Evolutionary conservation across 805 yeast genomes (phyloP).

Genomic region (Yarrowia osloensis): DNA sequence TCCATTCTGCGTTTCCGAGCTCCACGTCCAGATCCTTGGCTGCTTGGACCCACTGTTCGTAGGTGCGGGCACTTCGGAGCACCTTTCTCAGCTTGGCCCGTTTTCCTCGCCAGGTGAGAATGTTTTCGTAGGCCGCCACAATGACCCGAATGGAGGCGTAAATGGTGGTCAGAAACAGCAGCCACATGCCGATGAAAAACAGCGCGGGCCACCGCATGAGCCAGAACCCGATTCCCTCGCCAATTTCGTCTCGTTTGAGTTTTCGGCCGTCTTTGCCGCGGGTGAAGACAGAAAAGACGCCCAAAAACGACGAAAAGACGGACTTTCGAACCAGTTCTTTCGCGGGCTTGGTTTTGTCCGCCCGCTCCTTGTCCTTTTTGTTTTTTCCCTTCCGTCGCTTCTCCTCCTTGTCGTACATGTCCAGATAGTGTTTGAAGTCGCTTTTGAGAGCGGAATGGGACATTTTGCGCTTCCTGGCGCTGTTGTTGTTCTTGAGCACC

Average conservation of each 20-base stretch:
- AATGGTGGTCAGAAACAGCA: constrained; percentile 49
- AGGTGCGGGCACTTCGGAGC: constrained; percentile 53
- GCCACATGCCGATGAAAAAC: constrained; percentile 56
- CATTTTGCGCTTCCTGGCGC: background rate
- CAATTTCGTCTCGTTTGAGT: constrained; percentile 31
- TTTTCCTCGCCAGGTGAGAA: constrained; percentile 62
- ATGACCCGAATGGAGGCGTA: constrained; percentile 59
- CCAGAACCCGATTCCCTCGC: constrained; percentile 48
- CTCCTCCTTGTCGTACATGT: constrained; percentile 18
- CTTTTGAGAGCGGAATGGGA: background rate
- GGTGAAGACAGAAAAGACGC: background rate
- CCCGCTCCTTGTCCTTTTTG: background rate
- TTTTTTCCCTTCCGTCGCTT: constrained; percentile 11
- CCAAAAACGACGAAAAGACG: background rate
- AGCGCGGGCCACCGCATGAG: constrained; percentile 69
- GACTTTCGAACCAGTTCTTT: background rate
- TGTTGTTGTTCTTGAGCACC: background rate
- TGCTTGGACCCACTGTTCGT: constrained; percentile 62
- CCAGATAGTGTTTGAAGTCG: constrained; percentile 12
- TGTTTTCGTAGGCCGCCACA: constrained; percentile 63
- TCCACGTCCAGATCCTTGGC: constrained; percentile 60
- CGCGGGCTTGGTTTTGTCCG: background rate
- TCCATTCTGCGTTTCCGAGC: constrained; percentile 66
- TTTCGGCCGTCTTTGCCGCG: background rate
- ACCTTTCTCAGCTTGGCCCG: constrained; percentile 52